These are phyloP conservation scores for Hanseniaspora gamundiae DNA, from an alignment of 1,139 yeast species.

Conservation along the genomic window DNA sequence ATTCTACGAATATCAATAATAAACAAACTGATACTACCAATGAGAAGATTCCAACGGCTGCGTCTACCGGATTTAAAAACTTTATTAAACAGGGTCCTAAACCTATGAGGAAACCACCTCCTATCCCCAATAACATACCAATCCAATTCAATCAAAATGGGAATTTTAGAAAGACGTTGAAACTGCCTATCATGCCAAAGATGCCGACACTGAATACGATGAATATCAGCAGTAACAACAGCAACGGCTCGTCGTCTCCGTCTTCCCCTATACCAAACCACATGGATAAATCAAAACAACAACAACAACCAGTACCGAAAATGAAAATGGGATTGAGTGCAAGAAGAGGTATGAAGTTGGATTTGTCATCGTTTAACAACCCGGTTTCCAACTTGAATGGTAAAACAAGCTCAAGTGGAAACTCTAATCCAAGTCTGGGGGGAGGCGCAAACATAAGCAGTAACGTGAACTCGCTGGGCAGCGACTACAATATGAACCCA, in stretches of 20 bases:
- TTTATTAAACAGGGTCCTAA: not conserved
- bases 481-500: not conserved
- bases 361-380: conserved; percentile 13
- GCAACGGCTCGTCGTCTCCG: not conserved
- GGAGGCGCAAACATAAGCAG: not conserved
- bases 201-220: not conserved
- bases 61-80: not conserved
- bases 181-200: not conserved
- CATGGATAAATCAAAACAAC: conserved; percentile 1
- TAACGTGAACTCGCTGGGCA: not conserved
- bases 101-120: conserved; percentile 1
- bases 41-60: not conserved
- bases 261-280: not conserved
- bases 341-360: conserved; percentile 25
- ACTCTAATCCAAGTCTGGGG: not conserved
- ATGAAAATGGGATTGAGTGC: conserved; percentile 24
- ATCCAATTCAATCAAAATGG: not conserved
- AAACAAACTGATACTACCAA: not conserved
- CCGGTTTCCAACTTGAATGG: conserved; percentile 5
- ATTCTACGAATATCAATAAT: not conserved
- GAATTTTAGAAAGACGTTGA: not conserved
- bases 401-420: not conserved
- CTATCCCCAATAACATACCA: conserved; percentile 1
- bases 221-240: too few relatives aligned
- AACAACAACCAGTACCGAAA: conserved; percentile 6